Conservation (phyloP, 768 basidiomycete species). For the Amanita brunnescens region DNA sequence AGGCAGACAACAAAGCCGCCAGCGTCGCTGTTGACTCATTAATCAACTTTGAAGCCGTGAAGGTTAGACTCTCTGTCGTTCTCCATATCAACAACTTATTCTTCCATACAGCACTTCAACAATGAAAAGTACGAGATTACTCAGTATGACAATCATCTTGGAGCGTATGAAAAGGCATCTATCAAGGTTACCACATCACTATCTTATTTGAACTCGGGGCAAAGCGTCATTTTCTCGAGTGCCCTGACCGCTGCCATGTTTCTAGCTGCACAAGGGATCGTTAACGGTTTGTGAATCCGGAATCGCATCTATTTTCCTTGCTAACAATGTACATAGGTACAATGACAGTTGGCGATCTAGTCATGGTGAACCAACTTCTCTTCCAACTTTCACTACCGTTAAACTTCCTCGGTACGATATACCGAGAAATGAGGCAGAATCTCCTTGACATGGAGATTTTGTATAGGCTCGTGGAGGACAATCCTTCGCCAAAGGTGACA, state of each 20-base stretch:
- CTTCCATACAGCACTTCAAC: constrained; percentile 74
- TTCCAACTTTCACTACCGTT: constrained; percentile 95
- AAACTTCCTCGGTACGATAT: constrained; percentile 96
- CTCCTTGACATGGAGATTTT: constrained; percentile 95
- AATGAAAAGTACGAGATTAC: constrained; percentile 88
- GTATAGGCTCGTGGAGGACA: constrained; percentile 81
- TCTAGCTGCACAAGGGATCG: constrained; percentile 88
- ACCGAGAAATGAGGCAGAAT: constrained; percentile 94
- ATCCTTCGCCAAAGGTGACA: constrained; percentile 55
- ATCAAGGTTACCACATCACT: constrained; percentile 93
- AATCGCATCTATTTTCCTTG: not conserved
- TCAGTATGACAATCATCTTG: constrained; percentile 86
- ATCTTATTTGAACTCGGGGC: constrained; percentile 90
- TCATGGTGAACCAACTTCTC: constrained; percentile 98
- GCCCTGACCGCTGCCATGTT: constrained; percentile 96
- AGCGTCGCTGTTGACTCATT: constrained; percentile 90
- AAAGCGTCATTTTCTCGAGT: constrained; percentile 92
- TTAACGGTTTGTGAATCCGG: constrained; percentile 54
- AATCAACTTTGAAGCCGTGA: constrained; percentile 98
- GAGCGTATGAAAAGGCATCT: constrained; percentile 83
- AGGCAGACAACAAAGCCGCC: constrained; percentile 94
- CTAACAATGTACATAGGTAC: constrained; percentile 46
- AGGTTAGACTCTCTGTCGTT: constrained; percentile 39
- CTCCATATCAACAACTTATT: constrained; percentile 5
- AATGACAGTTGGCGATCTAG: constrained; percentile 97